These are phyloP conservation scores for Acrodontium crateriforme DNA, from an alignment of 2,329 filamentous ascomycete genomes.

Conservation along the genomic window DNA sequence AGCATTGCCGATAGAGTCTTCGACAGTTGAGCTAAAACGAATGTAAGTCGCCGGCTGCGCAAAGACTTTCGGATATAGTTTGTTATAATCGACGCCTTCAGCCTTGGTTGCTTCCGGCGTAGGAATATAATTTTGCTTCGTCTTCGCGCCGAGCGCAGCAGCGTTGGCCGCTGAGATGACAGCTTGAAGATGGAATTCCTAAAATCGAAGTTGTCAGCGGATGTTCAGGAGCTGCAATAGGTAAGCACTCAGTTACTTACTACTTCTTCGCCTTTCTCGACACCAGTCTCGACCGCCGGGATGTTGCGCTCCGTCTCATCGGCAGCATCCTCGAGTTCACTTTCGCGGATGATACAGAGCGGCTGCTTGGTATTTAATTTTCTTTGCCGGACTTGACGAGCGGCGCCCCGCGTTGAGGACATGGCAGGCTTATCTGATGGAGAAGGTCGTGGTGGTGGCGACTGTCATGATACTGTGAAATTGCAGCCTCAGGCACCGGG, in stretches of 20 bases:
- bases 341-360: slow-evolving; percentile 74
- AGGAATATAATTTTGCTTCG: slow-evolving; percentile 49
- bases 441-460: no score
- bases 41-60: slow-evolving; percentile 85
- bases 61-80: slow-evolving; percentile 68
- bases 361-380: slow-evolving; percentile 87
- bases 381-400: slow-evolving; percentile 51
- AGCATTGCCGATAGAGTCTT: slow-evolving; percentile 77
- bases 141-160: slow-evolving; percentile 43
- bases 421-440: no score
- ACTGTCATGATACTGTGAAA: no score
- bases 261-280: slow-evolving; percentile 94
- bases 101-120: slow-evolving; percentile 48
- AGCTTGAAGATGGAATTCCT: slow-evolving; percentile 94
- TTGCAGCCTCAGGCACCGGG: no score
- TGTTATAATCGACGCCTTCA: slow-evolving; percentile 67
- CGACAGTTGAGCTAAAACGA: slow-evolving; percentile 93
- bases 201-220: slow-evolving; percentile 15
- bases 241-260: slow-evolving; percentile 44
- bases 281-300: slow-evolving; percentile 82
- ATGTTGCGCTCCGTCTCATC: slow-evolving; percentile 69
- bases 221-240: slow-evolving; percentile 1
- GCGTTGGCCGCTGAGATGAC: slow-evolving; percentile 52
- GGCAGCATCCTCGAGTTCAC: slow-evolving; percentile 69
- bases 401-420: no score